Evolutionary conservation across 108 stramenopile species (phyloP).

Genomic region (Skeletonema tropicum): DNA sequence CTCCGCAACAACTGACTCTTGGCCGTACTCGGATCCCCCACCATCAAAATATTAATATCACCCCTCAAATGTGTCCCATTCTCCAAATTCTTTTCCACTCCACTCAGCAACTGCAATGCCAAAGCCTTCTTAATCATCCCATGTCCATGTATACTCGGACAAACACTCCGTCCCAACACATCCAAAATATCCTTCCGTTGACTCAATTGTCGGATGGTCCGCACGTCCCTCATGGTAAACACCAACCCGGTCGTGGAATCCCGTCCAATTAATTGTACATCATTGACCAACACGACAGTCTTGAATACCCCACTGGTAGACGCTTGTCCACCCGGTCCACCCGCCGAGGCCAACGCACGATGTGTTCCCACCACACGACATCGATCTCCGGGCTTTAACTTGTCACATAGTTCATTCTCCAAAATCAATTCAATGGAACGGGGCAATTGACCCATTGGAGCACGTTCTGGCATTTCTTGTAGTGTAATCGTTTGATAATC

Average conservation of each 20-base stretch:
- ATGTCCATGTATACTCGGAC: constrained; percentile 98
- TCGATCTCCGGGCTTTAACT: constrained; percentile 97
- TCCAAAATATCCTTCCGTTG: constrained; percentile 79
- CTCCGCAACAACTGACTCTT: constrained; percentile 97
- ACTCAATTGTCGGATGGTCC: constrained; percentile 79
- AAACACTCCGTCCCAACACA: constrained; percentile 85
- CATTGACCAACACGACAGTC: constrained; percentile 96
- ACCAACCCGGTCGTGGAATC: constrained; percentile 77
- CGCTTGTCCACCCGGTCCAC: constrained; percentile 33
- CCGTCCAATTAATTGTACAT: constrained; percentile 89
- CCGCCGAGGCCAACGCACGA: constrained; percentile 82
- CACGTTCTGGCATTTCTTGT: constrained; percentile 97
- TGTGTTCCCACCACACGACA: constrained; percentile 91
- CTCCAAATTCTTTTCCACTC: constrained; percentile 95
- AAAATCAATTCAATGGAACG: constrained; percentile 91
- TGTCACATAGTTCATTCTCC: constrained; percentile 94
- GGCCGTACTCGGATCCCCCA: constrained; percentile 99
- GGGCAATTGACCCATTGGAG: constrained; percentile 98
- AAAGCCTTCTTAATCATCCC: constrained; percentile 96
- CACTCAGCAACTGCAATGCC: constrained; percentile 91
- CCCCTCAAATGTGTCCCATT: constrained; percentile 99
- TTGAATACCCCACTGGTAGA: constrained; percentile 86
- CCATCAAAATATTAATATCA: constrained; percentile 99
- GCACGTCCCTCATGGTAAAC: constrained; percentile 81
- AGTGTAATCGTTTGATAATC: constrained; percentile 96